These are phyloP conservation scores for Calvatia gigantea DNA, from an alignment of 768 basidiomycete genomes.

Conservation along the genomic window DNA sequence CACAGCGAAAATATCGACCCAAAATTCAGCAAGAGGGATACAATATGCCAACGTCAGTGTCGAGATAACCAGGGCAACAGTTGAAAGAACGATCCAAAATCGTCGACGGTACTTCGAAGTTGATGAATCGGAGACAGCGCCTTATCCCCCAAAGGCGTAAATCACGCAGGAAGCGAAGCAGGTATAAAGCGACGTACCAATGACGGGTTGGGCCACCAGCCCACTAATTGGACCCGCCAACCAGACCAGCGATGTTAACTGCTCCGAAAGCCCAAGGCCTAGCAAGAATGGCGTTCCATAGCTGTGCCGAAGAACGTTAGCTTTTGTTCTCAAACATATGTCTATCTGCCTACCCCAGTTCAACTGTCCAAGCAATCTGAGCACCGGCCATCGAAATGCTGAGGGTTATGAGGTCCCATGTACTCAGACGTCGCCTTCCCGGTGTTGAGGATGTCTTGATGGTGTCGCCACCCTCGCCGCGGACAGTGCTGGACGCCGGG, in stretches of 20 bases:
- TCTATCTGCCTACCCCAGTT: conserved; percentile 67
- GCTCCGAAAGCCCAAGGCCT: conserved; percentile 66
- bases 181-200: conserved; percentile 54
- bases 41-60: conserved; percentile 85
- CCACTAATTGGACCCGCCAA: conserved; percentile 93
- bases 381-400: conserved; percentile 93
- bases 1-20: conserved; percentile 74
- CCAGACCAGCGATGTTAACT: conserved; percentile 94
- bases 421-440: conserved; percentile 38
- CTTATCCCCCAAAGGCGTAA: conserved; percentile 39
- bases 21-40: conserved; percentile 59
- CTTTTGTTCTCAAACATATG: background rate
- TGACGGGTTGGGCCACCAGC: conserved; percentile 93
- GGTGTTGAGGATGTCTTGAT: conserved; percentile 18
- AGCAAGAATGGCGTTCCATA: conserved; percentile 95
- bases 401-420: conserved; percentile 77
- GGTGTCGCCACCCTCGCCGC: conserved; percentile 13
- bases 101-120: conserved; percentile 86
- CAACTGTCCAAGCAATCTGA: conserved; percentile 94
- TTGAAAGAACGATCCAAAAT: conserved; percentile 92
- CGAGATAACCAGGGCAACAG: conserved; percentile 72
- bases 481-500: conserved; percentile 13
- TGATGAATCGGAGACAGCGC: conserved; percentile 94
- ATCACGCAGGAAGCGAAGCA: conserved; percentile 19
- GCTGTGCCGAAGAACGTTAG: conserved; percentile 35